These are phyloP conservation scores for Cymodocea nodosa DNA, from an alignment of 116 monocot species.

Conservation along the genomic window DNA sequence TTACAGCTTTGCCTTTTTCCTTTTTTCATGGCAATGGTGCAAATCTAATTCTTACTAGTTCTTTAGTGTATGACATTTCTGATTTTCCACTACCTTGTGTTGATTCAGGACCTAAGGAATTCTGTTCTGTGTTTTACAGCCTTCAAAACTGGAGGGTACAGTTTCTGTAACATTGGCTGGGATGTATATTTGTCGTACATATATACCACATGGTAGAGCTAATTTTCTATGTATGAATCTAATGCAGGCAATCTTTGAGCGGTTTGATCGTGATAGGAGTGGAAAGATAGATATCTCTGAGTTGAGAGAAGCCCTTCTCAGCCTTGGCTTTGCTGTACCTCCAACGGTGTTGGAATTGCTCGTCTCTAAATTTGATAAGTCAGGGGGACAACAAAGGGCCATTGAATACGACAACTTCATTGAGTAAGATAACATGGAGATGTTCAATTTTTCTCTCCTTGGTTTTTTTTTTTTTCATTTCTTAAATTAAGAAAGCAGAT, in stretches of 20 bases:
- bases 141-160: constrained; percentile 97
- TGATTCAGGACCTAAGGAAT: constrained; percentile 80
- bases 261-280: constrained; percentile 87
- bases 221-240: neutral
- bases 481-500: too few relatives aligned
- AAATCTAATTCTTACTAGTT: too few relatives aligned
- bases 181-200: neutral
- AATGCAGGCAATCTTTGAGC: constrained; percentile 67
- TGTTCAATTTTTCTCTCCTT: neutral
- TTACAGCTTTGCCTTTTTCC: neutral
- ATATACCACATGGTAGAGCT: neutral
- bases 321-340: constrained; percentile 75
- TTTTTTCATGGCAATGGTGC: neutral
- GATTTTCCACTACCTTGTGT: neutral
- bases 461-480: too few relatives aligned
- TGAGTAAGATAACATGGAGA: constrained; percentile 18
- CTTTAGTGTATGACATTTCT: neutral
- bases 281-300: constrained; percentile 72
- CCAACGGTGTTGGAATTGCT: constrained; percentile 69
- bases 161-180: neutral
- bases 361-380: constrained; percentile 78
- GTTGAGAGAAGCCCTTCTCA: constrained; percentile 72
- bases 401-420: constrained; percentile 59
- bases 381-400: constrained; percentile 50
- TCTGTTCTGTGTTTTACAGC: constrained; percentile 75